A percentile compares a stretch with the other conserved stretches of the same genome.
phyloP scores from a whole-genome alignment of 495 filamentous ascomycete genomes.

The Neurospora sp. region DNA sequence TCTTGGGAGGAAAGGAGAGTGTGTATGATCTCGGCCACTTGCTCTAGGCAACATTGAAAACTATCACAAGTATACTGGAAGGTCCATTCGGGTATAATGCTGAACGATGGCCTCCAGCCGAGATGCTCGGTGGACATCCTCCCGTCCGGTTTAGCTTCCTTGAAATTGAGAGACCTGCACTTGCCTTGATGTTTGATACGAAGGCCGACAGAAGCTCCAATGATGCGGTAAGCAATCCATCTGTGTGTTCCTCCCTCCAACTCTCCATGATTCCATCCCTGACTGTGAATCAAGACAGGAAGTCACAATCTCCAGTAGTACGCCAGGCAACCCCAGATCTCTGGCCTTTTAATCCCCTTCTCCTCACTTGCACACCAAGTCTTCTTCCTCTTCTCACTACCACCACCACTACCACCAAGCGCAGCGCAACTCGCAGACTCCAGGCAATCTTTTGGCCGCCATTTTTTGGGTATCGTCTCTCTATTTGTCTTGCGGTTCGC shows the following conservation, averaged over 20 bases:
- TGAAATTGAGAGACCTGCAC: neutral
- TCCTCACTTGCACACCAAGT: neutral
- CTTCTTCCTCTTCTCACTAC: neutral
- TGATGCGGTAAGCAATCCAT: neutral
- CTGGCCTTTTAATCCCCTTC: neutral
- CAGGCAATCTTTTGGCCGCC: constrained; percentile 18
- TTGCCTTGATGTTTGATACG: neutral
- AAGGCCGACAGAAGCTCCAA: neutral
- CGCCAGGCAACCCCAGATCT: neutral
- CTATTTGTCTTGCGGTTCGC: constrained; percentile 4
- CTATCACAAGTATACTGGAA: neutral
- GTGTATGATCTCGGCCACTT: neutral
- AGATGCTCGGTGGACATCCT: neutral
- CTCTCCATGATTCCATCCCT: neutral
- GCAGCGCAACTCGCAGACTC: neutral
- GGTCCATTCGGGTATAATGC: neutral
- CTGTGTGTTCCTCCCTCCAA: neutral
- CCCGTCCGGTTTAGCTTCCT: neutral
- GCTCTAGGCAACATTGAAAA: neutral
- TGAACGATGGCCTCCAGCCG: neutral
- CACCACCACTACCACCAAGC: neutral
- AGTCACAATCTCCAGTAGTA: neutral
- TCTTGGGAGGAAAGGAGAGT: neutral
- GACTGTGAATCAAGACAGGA: neutral
- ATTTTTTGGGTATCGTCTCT: constrained; percentile 16